A percentile compares a stretch with the other conserved stretches of the same genome.
Conservation (phyloP, 805 yeast genomes). For the Metschnikowia shivogae region DNA sequence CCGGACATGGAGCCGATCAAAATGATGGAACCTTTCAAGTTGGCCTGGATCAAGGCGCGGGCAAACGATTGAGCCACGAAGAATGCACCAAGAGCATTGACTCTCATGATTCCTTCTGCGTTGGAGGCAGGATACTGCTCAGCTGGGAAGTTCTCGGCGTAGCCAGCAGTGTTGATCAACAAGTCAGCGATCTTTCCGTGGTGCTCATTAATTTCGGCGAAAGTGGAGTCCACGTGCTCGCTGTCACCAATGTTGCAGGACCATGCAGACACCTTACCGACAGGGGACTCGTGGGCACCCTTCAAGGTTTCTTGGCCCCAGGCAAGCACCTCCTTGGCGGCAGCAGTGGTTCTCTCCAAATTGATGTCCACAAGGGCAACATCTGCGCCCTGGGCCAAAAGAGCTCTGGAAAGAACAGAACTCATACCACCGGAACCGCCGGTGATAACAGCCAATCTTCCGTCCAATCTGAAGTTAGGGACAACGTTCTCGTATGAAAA, state of each 20-base stretch:
- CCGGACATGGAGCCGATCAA: slow-evolving; percentile 81
- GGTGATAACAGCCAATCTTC: slow-evolving; percentile 66
- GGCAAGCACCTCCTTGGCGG: slow-evolving; percentile 46
- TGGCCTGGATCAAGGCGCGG: slow-evolving; percentile 55
- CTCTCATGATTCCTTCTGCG: slow-evolving; percentile 65
- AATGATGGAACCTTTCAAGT: slow-evolving; percentile 56
- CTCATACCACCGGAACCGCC: slow-evolving; percentile 84
- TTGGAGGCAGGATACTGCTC: slow-evolving; percentile 69
- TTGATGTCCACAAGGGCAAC: slow-evolving; percentile 70
- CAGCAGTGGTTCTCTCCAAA: slow-evolving; percentile 50
- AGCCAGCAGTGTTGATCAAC: slow-evolving; percentile 78
- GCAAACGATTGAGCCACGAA: slow-evolving; percentile 75
- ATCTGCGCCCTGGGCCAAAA: slow-evolving; percentile 73
- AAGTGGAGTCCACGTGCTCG: slow-evolving; percentile 51
- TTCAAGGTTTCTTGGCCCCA: slow-evolving; percentile 47
- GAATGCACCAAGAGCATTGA: slow-evolving; percentile 69
- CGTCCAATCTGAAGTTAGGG: slow-evolving; percentile 65
- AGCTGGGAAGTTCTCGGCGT: slow-evolving; percentile 76
- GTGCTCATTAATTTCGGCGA: slow-evolving; percentile 49
- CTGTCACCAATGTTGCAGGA: slow-evolving; percentile 71
- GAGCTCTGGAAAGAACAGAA: slow-evolving; percentile 57
- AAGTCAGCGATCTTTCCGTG: slow-evolving; percentile 61
- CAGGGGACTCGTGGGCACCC: slow-evolving; percentile 27
- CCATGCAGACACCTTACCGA: slow-evolving; percentile 56
- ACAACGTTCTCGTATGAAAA: slow-evolving; percentile 44